These are phyloP conservation scores for Groenewaldozyma tartarivorans DNA, from an alignment of 805 yeast genomes.

Conservation along the genomic window DNA sequence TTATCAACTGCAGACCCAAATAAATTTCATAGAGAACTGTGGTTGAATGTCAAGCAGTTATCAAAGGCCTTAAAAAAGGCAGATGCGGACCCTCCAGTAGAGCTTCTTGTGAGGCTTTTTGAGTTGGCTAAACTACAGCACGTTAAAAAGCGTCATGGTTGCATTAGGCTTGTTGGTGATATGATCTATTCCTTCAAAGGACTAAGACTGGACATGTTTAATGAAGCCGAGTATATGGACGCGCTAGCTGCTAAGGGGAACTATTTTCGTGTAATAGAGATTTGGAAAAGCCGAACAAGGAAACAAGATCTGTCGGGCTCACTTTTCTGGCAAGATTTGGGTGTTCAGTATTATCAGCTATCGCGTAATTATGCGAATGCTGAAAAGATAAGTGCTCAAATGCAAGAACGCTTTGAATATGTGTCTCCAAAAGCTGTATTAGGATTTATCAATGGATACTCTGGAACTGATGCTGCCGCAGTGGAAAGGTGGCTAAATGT, in stretches of 20 bases:
- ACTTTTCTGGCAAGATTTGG: constrained; percentile 18
- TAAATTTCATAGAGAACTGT: constrained; percentile 6
- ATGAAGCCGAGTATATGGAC: constrained; percentile 18
- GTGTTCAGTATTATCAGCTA: constrained; percentile 11
- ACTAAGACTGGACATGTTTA: constrained; percentile 17
- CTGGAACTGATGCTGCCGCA: constrained; percentile 5
- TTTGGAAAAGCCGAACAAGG: constrained; percentile 14
- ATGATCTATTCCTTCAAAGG: constrained; percentile 13
- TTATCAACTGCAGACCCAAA: background rate
- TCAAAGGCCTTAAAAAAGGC: constrained; percentile 4
- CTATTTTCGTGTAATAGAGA: constrained; percentile 11
- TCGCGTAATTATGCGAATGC: constrained; percentile 11
- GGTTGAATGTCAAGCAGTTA: constrained; percentile 8
- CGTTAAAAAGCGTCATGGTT: constrained; percentile 4
- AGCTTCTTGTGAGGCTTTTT: constrained; percentile 13
- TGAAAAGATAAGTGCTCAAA: constrained; percentile 14
- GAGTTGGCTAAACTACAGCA: constrained; percentile 17
- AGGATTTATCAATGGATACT: constrained; percentile 13
- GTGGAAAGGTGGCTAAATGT: constrained; percentile 10
- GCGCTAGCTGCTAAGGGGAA: constrained; percentile 12
- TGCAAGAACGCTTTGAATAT: constrained; percentile 9
- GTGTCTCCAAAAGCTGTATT: constrained; percentile 15
- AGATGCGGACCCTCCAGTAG: constrained; percentile 13
- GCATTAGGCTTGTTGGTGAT: constrained; percentile 17
- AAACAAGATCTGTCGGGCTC: constrained; percentile 13